Evolutionary conservation across 2,329 filamentous ascomycete species (phyloP).

Genomic region (Incumbomyces delicatus): DNA sequence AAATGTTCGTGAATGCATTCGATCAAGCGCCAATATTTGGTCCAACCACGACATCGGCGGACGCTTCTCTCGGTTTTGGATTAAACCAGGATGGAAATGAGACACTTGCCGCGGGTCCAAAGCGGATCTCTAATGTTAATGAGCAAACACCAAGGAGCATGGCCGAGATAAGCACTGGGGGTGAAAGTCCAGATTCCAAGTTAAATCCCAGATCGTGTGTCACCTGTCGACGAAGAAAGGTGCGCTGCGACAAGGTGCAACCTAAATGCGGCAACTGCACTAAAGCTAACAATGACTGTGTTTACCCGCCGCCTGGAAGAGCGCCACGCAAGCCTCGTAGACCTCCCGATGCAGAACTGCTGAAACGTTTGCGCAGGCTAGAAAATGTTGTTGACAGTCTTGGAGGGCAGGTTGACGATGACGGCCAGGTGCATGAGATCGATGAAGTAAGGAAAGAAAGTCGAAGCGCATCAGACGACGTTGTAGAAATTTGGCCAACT

Average conservation of each 20-base stretch:
- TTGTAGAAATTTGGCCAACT: not conserved
- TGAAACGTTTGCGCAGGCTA: conserved; percentile 47
- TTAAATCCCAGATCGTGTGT: conserved; percentile 35
- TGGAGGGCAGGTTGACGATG: conserved; percentile 36
- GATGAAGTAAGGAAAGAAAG: conserved; percentile 2
- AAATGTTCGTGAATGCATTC: conserved; percentile 3
- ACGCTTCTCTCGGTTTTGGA: not conserved
- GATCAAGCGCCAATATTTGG: not conserved
- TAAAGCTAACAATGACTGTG: conserved; percentile 46
- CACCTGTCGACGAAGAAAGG: conserved; percentile 39
- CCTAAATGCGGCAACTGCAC: conserved; percentile 40
- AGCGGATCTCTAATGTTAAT: not conserved
- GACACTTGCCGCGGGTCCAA: not conserved
- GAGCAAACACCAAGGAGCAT: not conserved
- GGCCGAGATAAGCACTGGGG: too few species aligned
- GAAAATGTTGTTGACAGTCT: conserved; percentile 53
- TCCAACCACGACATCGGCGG: not conserved
- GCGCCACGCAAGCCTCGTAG: conserved; percentile 51
- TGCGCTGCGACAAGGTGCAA: conserved; percentile 37
- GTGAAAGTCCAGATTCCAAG: conserved; percentile 6
- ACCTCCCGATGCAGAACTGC: conserved; percentile 48
- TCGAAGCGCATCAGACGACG: conserved; percentile 15
- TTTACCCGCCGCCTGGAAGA: conserved; percentile 53
- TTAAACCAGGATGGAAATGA: not conserved
- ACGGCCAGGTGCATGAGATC: conserved; percentile 11